Evolutionary conservation across 2,329 filamentous ascomycete species (phyloP).

Genomic region (Aspergillus puulaauensis): DNA sequence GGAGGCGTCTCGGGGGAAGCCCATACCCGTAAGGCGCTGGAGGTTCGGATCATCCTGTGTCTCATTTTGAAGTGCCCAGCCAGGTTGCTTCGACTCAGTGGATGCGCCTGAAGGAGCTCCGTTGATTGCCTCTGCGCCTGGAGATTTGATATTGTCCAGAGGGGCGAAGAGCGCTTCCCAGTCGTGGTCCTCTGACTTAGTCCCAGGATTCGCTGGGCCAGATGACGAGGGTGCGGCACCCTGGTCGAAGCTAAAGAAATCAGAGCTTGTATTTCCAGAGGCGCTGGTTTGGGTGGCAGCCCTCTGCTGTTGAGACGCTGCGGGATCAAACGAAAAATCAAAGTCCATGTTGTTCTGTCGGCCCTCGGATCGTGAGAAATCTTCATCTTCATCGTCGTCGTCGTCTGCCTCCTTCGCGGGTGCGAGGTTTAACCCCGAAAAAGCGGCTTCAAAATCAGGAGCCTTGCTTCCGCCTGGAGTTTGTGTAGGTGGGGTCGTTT

Average conservation of each 20-base stretch:
- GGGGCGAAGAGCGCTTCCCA: constrained; percentile 95
- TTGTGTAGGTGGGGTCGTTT: constrained; percentile 13
- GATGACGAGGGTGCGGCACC: constrained; percentile 29
- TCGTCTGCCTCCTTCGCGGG: constrained; percentile 46
- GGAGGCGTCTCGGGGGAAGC: constrained; percentile 72
- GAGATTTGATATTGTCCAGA: constrained; percentile 56
- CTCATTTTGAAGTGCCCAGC: constrained; percentile 69
- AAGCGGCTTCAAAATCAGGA: constrained; percentile 49
- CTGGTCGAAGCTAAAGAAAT: constrained; percentile 42
- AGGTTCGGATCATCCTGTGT: constrained; percentile 89
- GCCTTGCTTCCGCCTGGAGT: constrained; percentile 29
- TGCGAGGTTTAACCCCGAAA: constrained; percentile 45
- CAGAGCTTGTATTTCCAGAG: constrained; percentile 26
- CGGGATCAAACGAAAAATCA: constrained; percentile 48
- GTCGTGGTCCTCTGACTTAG: constrained; percentile 61
- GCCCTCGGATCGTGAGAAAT: constrained; percentile 31
- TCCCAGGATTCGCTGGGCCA: constrained; percentile 39
- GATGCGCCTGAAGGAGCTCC: constrained; percentile 11
- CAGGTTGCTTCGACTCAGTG: constrained; percentile 42
- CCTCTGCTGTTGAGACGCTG: constrained; percentile 30
- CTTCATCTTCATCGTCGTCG: constrained; percentile 65
- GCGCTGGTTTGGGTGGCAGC: constrained; percentile 19
- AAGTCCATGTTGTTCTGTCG: constrained; percentile 36
- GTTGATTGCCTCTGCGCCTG: constrained; percentile 18
- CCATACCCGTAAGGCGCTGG: constrained; percentile 87